phyloP scores from a whole-genome alignment of 2,329 filamentous ascomycete species.

The Diaporthe capsici region DNA sequence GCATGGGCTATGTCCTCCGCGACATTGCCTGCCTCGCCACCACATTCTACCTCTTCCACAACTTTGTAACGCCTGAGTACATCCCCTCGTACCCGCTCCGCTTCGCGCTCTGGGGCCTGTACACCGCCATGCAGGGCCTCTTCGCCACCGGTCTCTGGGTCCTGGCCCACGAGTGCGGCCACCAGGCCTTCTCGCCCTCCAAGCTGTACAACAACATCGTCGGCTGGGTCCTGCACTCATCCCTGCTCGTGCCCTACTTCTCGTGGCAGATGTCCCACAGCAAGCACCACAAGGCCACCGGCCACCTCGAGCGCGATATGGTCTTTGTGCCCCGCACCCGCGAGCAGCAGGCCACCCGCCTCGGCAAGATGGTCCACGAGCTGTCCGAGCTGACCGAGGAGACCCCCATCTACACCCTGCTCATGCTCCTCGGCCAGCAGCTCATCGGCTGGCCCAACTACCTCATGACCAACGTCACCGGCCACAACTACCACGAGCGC shows the following conservation, averaged over 20 bases:
- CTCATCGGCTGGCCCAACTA: conserved; percentile 95
- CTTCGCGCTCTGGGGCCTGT: conserved; percentile 73
- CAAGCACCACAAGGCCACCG: conserved; percentile 99
- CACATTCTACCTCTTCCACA: conserved; percentile 92
- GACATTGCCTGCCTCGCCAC: conserved; percentile 80
- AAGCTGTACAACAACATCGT: conserved; percentile 91
- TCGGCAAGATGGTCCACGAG: conserved; percentile 84
- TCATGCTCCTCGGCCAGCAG: conserved; percentile 86
- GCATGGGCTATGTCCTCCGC: conserved; percentile 86
- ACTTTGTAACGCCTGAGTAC: conserved; percentile 87
- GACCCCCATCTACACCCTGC: conserved; percentile 86
- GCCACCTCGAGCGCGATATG: conserved; percentile 98
- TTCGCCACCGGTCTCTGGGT: conserved; percentile 97
- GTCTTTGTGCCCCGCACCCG: conserved; percentile 97
- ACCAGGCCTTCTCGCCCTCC: conserved; percentile 96
- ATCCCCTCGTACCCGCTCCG: conserved; percentile 79
- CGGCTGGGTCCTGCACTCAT: conserved; percentile 91
- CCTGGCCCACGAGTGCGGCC: conserved; percentile 96
- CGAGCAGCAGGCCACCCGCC: conserved; percentile 80
- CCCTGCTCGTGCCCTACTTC: conserved; percentile 95
- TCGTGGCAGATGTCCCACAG: conserved; percentile 99
- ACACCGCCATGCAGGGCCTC: conserved; percentile 88
- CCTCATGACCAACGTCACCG: conserved; percentile 91
- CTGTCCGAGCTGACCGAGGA: conserved; percentile 93
- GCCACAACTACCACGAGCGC: conserved; percentile 93